Base-by-base conservation (phyloP, 495 filamentous ascomycete genomes). In the Podospora didyma region DNA sequence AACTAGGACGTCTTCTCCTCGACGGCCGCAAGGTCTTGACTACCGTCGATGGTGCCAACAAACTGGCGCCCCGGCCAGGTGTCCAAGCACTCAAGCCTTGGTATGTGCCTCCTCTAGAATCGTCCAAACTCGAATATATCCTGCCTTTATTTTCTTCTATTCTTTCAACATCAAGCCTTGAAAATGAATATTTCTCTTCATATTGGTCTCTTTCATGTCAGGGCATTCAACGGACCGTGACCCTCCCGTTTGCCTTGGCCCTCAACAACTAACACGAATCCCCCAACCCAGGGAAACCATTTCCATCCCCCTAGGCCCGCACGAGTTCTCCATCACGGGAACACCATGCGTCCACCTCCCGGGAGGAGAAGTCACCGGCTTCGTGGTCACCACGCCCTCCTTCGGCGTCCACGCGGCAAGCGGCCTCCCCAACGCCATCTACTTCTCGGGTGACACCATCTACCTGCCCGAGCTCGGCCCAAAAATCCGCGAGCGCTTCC, bases 371-470 rank as follows among this genome's bases (percentile, higher is more conserved):
- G 74, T 73, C 41, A 77, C 68, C 0, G 80, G 79, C 16, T 82
- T 82, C 60, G 64, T 82, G 17, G 2, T 82, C 14, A 67, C 70
- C 0, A 54, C 66, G 0, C 56, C 63, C 2, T 66, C 65, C 0
- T 81, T 82, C 49, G 81, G 79, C 2, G 26, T 22, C 17, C 49
- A 52, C 2, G 5, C 53, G 2, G 60, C 62, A 7, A 61, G 72
- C 41, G 78, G 76, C 7, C 56, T 54, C 6, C 79, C 77, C 3
- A 81, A 82, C 50, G 80, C 75, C 0, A 73, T 84, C 31, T 84
- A 78, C 58, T 79, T 84, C 63, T 75, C 78, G 0, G 80, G 80
- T 1, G 81, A 84, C 50, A 84, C 80, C 0, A 69, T 82, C 0
- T 80, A 82, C 55, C 63, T 82, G 16, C 64, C 71, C 0, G 77